Percentiles rank a stretch among this genome's conserved stretches.
These are phyloP conservation scores for Chlorociboria aeruginascens DNA, from an alignment of 495 filamentous ascomycete genomes.

Conservation along the genomic window DNA sequence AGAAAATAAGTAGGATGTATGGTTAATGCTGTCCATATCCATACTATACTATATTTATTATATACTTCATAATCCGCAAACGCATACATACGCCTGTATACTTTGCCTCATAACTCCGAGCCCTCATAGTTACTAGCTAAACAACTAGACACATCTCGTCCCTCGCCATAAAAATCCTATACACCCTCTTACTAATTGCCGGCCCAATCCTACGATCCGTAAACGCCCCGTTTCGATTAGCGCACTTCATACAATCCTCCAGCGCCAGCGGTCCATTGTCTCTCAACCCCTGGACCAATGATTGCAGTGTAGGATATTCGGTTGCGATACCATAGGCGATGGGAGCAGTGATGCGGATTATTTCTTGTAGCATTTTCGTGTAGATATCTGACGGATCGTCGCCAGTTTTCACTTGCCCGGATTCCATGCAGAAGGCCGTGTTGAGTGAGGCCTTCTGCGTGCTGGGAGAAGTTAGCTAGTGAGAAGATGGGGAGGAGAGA, in stretches of 20 bases:
- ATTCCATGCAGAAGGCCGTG: slow-evolving; percentile 72
- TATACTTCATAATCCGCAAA: too few species aligned
- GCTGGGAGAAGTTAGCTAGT: slow-evolving; percentile 7
- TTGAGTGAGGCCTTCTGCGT: slow-evolving; percentile 27
- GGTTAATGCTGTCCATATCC: too few species aligned
- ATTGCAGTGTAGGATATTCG: slow-evolving; percentile 45
- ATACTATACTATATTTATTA: too few species aligned
- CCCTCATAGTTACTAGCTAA: slow-evolving; percentile 26
- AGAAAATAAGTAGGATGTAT: too few species aligned
- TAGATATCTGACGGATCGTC: slow-evolving; percentile 58
- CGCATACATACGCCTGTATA: too few species aligned
- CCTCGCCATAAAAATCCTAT: slow-evolving; percentile 60
- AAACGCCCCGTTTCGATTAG: slow-evolving; percentile 55
- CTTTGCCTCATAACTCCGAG: too few species aligned
- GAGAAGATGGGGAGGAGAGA: neutral
- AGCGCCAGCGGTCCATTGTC: slow-evolving; percentile 45
- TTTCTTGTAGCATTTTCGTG: slow-evolving; percentile 67
- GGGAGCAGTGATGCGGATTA: slow-evolving; percentile 57
- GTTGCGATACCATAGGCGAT: slow-evolving; percentile 59
- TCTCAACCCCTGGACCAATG: slow-evolving; percentile 47
- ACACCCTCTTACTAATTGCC: slow-evolving; percentile 57
- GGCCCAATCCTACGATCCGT: slow-evolving; percentile 55
- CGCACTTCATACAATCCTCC: slow-evolving; percentile 51
- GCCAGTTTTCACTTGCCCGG: slow-evolving; percentile 67
- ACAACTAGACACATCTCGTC: slow-evolving; percentile 59